These are phyloP conservation scores for Amanita phalloides DNA, from an alignment of 768 basidiomycete species.

Conservation along the genomic window DNA sequence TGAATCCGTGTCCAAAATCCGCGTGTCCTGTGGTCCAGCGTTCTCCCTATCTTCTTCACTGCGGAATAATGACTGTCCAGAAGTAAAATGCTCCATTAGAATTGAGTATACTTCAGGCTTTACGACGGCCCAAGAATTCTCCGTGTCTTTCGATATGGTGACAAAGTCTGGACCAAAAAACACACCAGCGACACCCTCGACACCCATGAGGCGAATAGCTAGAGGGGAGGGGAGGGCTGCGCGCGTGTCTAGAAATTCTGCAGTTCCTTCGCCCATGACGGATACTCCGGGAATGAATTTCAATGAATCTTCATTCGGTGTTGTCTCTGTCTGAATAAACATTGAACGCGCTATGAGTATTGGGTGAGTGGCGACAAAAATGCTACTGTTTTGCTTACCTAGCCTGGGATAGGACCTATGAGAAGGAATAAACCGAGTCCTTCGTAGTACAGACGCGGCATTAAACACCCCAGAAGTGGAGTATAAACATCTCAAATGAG, in stretches of 20 bases:
- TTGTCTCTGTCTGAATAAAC: slow-evolving; percentile 98
- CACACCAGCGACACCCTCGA: slow-evolving; percentile 80
- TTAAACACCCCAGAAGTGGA: not conserved
- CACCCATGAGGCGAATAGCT: slow-evolving; percentile 90
- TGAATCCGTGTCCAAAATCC: slow-evolving; percentile 87
- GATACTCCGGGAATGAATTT: slow-evolving; percentile 93
- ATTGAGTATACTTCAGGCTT: slow-evolving; percentile 96
- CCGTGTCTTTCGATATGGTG: slow-evolving; percentile 85
- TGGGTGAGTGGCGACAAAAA: not conserved
- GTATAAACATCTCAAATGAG: not conserved
- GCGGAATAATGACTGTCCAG: slow-evolving; percentile 79
- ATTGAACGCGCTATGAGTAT: slow-evolving; percentile 58
- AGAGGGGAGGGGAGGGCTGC: slow-evolving; percentile 85
- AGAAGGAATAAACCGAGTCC: not conserved
- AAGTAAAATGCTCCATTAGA: slow-evolving; percentile 96
- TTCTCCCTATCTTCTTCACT: slow-evolving; percentile 69
- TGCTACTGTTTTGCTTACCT: not conserved
- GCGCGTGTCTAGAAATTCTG: slow-evolving; percentile 89
- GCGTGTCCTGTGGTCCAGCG: slow-evolving; percentile 88
- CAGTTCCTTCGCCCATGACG: slow-evolving; percentile 83
- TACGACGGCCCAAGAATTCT: slow-evolving; percentile 77
- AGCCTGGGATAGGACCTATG: not conserved
- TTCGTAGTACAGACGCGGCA: not conserved
- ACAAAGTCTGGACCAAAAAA: slow-evolving; percentile 99
- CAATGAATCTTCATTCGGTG: slow-evolving; percentile 94